Base-by-base conservation (phyloP, 257 asterid species). In the Thymus mandschuricus region DNA sequence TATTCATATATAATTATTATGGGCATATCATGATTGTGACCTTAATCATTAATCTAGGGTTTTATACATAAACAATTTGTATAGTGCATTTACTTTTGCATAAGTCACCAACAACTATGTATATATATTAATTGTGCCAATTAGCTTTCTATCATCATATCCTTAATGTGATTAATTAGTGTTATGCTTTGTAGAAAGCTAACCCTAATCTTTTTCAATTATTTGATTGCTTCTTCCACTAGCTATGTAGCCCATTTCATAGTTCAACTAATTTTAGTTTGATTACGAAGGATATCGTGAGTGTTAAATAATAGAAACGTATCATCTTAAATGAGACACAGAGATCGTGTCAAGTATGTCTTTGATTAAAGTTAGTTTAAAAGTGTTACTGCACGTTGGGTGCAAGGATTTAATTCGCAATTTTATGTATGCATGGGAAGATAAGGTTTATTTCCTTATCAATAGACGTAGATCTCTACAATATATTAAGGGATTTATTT, bases 11-110 rank as follows among this genome's bases (percentile, higher is more conserved):
- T 21, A 21, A 21, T 21, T 21, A 21, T 21, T 21, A 21, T 58
- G 70, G 33, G 46, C 27, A 71, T 61, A 79, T 69, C 50, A 70
- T 51, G 75, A 81, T 73, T 72, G 81, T 64, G 77, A 76, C 68
- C 12, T 12, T 63, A 73, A 76, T 76, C 40, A 73, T 73, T 64
- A 73, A 70, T 57, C 62, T 10, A 58, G 10, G 49, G 44, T 49
- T 49, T 61, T 51, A 64, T 60, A 60, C 27, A 46, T 15, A 46
- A 5, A 13, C 12, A 29, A 13, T 52, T 5, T 29, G n/a, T 64
- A 3, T 44, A 44, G 11, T 48, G 45, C 58, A 10, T 46, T 31
- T 29, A 46, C 70, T 60, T 71, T 71, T 34, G 58, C 61, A 54
- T 10, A 66, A 71, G 69, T 76, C 64, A 76, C 64, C 68, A 76